These are phyloP conservation scores for Boletus mariae DNA, from an alignment of 1,284 basidiomycete species.

Conservation along the genomic window DNA sequence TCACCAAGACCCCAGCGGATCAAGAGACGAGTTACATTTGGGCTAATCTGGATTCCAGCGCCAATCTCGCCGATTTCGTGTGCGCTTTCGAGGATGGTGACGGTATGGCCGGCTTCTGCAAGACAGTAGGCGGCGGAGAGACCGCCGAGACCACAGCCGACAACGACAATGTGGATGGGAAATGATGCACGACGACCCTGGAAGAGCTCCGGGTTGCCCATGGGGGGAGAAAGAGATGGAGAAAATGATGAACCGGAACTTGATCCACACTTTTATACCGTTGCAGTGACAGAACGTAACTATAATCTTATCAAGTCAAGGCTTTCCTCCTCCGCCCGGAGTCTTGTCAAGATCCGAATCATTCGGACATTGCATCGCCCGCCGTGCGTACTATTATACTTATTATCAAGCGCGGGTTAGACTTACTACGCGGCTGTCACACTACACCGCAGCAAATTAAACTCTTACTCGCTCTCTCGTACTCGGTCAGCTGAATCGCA, in stretches of 20 bases:
- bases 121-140: constrained; percentile 45
- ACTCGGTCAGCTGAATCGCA: too few species aligned
- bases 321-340: too few species aligned
- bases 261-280: neutral
- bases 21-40: constrained; percentile 48
- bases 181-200: constrained; percentile 26
- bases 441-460: too few species aligned
- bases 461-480: neutral
- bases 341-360: too few species aligned
- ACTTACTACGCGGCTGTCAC: too few species aligned
- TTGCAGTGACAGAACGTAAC: neutral
- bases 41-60: constrained; percentile 47
- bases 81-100: constrained; percentile 46
- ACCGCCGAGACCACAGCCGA: constrained; percentile 54
- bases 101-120: constrained; percentile 45
- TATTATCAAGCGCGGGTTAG: too few species aligned
- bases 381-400: too few species aligned
- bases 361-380: too few species aligned
- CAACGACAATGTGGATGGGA: constrained; percentile 41
- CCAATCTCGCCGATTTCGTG: constrained; percentile 41
- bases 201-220: constrained; percentile 16
- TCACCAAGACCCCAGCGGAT: constrained; percentile 50
- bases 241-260: neutral
- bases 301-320: neutral
- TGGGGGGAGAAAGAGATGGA: neutral